Percentiles rank a stretch among this genome's conserved stretches.
These are phyloP conservation scores for Phytophthora aleatoria DNA, from an alignment of 352 stramenopile genomes.

Conservation along the genomic window DNA sequence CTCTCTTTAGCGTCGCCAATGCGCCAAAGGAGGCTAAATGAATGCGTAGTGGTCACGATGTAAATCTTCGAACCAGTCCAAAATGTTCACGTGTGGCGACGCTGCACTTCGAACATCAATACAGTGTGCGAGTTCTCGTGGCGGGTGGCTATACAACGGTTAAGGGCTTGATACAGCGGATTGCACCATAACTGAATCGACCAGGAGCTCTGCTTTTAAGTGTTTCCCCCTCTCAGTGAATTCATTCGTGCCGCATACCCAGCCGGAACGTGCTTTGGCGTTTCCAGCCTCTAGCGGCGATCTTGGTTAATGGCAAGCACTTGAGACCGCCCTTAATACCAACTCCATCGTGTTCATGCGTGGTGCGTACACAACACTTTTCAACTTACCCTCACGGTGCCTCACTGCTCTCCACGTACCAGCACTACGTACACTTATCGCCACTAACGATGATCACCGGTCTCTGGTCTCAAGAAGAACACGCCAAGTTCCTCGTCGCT, in stretches of 20 bases:
- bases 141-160: conserved; percentile 18
- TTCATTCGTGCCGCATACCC: conserved; percentile 18
- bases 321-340: conserved; percentile 21
- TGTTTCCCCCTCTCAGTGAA: conserved; percentile 28
- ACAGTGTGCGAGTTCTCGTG: conserved; percentile 18
- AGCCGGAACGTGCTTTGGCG: conserved; percentile 21
- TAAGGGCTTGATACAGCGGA: conserved; percentile 18
- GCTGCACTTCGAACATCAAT: conserved; percentile 14
- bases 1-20: conserved; percentile 1
- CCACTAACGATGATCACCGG: conserved; percentile 30
- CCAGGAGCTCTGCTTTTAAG: conserved; percentile 6
- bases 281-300: conserved; percentile 18
- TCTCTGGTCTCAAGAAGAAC: conserved; percentile 65
- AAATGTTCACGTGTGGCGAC: conserved; percentile 19
- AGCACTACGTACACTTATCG: conserved; percentile 28
- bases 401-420: conserved; percentile 25
- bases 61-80: conserved; percentile 17
- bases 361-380: conserved; percentile 21
- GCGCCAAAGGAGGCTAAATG: background rate
- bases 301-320: conserved; percentile 23
- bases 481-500: conserved; percentile 61
- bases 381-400: conserved; percentile 19
- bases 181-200: conserved; percentile 30
- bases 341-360: background rate
- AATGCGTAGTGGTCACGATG: background rate